phyloP scores from a whole-genome alignment of 2,329 filamentous ascomycete genomes.

The Trichoderma gracile region DNA sequence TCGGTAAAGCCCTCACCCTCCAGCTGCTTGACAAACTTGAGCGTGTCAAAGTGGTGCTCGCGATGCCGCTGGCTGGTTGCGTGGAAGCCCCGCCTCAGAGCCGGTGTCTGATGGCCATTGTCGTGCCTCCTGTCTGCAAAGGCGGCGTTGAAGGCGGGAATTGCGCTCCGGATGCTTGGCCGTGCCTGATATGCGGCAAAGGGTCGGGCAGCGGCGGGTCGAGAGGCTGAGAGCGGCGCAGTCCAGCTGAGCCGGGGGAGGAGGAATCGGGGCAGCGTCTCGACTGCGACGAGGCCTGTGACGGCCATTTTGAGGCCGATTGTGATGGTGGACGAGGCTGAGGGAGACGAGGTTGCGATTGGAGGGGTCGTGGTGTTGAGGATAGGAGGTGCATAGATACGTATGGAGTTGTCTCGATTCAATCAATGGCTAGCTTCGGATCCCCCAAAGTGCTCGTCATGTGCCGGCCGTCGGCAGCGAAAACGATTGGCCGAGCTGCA shows the following conservation, averaged over 20 bases:
- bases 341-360: neutral
- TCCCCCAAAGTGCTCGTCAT: neutral
- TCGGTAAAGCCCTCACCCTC: slow-evolving; percentile 93
- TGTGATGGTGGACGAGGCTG: slow-evolving; percentile 3
- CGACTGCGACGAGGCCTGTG: slow-evolving; percentile 36
- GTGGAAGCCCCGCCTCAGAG: slow-evolving; percentile 61
- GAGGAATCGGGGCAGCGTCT: slow-evolving; percentile 54
- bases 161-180: slow-evolving; percentile 27
- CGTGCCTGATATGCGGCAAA: slow-evolving; percentile 26
- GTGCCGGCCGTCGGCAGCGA: slow-evolving; percentile 18
- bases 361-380: neutral
- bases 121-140: slow-evolving; percentile 25
- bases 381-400: neutral
- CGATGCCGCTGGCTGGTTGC: slow-evolving; percentile 58
- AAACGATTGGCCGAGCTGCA: slow-evolving; percentile 20
- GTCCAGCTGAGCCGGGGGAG: slow-evolving; percentile 58
- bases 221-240: slow-evolving; percentile 35
- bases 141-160: slow-evolving; percentile 30
- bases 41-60: slow-evolving; percentile 96
- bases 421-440: slow-evolving; percentile 25
- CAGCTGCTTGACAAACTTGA: slow-evolving; percentile 92
- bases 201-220: slow-evolving; percentile 28
- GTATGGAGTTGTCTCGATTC: slow-evolving; percentile 22
- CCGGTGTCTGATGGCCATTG: slow-evolving; percentile 23
- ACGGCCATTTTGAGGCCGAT: slow-evolving; percentile 33